Base-by-base conservation (phyloP, 2,329 filamentous ascomycete genomes). In the Aspergillaceae sp. region DNA sequence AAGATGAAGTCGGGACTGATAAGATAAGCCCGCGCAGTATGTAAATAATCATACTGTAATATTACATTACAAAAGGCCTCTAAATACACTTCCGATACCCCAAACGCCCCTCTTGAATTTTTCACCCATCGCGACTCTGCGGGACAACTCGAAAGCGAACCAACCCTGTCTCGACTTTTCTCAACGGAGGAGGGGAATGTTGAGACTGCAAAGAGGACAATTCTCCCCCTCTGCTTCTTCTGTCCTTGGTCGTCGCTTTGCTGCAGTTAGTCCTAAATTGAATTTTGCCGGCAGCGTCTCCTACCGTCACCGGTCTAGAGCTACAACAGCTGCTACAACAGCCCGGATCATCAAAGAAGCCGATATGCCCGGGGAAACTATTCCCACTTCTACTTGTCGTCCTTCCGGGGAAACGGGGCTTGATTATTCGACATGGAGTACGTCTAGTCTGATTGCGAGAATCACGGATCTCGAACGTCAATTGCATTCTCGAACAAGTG, bases 401-500 rank as follows among this genome's bases (percentile, higher is more conserved):
- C 19, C 19, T 19, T n/a, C 47, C 32, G 54, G 49, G 26, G 51
- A 49, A 43, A 40, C 45, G 37, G 45, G 44, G 44, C 38, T 59
- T 34, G 69, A 76, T 55, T 90, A 90, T 67, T 73, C 74, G 36
- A 74, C 72, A 52, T 90, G 84, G 85, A 82, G 77, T 45, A 81
- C 79, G 51, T 74, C 80, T 35, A 79, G 79, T 40, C 78, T 92
- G 34, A 77, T 92, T 38, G 70, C 78, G 53, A 77, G 84, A 36
- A 80, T 94, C 40, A 76, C 73, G 10, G 71, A 78, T 43, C 73
- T 92, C 5, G 87, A 94, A 64, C 63, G 72, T 4, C 76, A 87
- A 58, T 68, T 89, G 9, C 74, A 77, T 44, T 67, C 61, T n/a
- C 72, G 74, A 40, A 74, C 69, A 7, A 35, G 19, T 42, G 37